A percentile compares a stretch with the other conserved stretches of the same genome.
Evolutionary conservation across 1,139 yeast species (phyloP).

Genomic region (Yamadazyma jaroonii): DNA sequence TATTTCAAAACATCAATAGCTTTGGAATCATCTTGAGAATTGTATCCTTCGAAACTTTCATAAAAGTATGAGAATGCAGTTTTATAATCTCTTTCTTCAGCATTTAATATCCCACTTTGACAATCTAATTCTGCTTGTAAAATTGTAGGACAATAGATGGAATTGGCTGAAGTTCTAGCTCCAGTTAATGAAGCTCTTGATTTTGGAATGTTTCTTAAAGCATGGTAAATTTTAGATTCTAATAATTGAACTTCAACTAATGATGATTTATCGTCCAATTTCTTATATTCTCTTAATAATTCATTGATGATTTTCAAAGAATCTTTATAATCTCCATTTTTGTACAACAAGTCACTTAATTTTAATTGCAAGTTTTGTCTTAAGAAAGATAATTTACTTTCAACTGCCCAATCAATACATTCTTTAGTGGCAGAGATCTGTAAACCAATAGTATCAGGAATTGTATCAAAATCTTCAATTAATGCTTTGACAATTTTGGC

Average conservation of each 20-base stretch:
- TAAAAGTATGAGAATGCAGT: conserved; percentile 94
- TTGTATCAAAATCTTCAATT: conserved; percentile 72
- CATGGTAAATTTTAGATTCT: conserved; percentile 88
- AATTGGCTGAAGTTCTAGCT: conserved; percentile 94
- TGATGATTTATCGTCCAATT: conserved; percentile 91
- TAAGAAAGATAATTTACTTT: conserved; percentile 80
- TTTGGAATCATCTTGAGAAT: conserved; percentile 57
- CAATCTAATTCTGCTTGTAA: conserved; percentile 93
- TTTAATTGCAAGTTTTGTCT: conserved; percentile 87
- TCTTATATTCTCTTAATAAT: conserved; percentile 81
- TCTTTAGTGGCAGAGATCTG: conserved; percentile 77
- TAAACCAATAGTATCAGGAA: conserved; percentile 65
- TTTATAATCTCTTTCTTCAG: conserved; percentile 95
- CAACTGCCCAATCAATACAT: conserved; percentile 83
- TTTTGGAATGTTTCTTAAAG: conserved; percentile 88
- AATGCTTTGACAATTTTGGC: conserved; percentile 80
- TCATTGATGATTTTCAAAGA: conserved; percentile 71
- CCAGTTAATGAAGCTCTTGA: conserved; percentile 90
- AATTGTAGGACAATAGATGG: conserved; percentile 92
- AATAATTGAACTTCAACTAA: conserved; percentile 93
- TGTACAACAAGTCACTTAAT: conserved; percentile 70
- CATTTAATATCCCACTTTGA: conserved; percentile 93
- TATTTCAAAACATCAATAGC: conserved; percentile 84
- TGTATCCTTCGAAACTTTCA: conserved; percentile 90
- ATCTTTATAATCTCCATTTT: conserved; percentile 62